Evolutionary conservation across 306 rosid species (phyloP), one percentile per base, ranked within the genome.

Genomic region (Fragaria nilgerrensis): DNA sequence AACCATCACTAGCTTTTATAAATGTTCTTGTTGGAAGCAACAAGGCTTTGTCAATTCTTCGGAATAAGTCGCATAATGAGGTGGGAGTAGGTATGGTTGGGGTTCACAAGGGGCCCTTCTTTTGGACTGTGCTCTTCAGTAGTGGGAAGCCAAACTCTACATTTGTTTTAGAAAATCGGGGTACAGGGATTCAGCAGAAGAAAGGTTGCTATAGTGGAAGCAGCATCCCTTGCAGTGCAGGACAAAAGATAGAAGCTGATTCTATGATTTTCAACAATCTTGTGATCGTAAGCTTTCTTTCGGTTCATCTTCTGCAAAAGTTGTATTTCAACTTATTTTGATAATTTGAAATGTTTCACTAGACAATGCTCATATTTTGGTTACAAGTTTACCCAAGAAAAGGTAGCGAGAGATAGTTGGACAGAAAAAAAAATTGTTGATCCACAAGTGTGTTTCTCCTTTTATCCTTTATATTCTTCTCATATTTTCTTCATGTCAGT

Each of bases 171-270:
- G 98, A 95, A 69, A 83, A 92, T 75, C 92, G 83, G 2, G 97
- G 97, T 27, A 67, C 71, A 3, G 97, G 98, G 75, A 86, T 95
- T 76, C 79, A 83, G 79, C 98, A 95, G 68, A 89, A 81, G 72
- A 81, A 74, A 15, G 98, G 98, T n/a, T 95, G 97, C 80, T 92
- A 85, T 32, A 95, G 97, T 78, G 98, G 97, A 48, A 90, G 85
- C 80, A 85, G 78, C 77, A 55, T 86, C 64, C 86, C 94, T 34
- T 95, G 98, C 91, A 90, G 85, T 79, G 76, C 44, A 55, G 92
- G 82, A 20, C 78, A 82, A 47, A 80, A 55, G 65, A 36, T 36
- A 8, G 72, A 36, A 45, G 84, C 79, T 58, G 47, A 36, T 65
- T 74, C 70, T 64, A 61, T 63, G 72, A 25, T 41, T 56, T 76